Percentiles rank a stretch among this genome's conserved stretches.
Evolutionary conservation across 192 early-diverging fungal species (phyloP).

Genomic region (Coemansia sp.): DNA sequence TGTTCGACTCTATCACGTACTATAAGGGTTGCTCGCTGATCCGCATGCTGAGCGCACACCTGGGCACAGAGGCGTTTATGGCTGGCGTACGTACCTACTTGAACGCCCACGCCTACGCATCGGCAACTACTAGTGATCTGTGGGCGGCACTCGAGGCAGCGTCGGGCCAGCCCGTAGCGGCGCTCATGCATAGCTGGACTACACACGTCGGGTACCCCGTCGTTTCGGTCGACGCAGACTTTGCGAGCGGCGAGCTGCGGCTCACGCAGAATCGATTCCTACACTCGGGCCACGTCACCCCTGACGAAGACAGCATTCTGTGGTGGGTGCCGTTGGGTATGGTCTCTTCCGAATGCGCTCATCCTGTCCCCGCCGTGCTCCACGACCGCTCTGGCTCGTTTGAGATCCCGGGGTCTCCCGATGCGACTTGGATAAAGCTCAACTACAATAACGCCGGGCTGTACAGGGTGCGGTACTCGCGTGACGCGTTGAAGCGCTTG

Average conservation of each 20-base stretch:
- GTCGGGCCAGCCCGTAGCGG: constrained; percentile 64
- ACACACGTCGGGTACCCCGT: constrained; percentile 66
- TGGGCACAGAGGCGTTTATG: constrained; percentile 55
- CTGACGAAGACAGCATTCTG: constrained; percentile 61
- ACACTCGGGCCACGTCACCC: constrained; percentile 56
- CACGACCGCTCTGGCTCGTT: constrained; percentile 40
- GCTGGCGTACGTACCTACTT: constrained; percentile 62
- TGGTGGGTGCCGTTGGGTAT: constrained; percentile 70
- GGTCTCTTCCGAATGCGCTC: constrained; percentile 4
- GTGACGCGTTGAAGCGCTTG: constrained; percentile 54
- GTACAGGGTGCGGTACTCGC: constrained; percentile 82
- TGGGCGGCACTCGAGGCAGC: constrained; percentile 68
- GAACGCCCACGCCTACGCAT: constrained; percentile 65
- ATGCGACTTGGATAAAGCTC: constrained; percentile 73
- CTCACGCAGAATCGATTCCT: constrained; percentile 71
- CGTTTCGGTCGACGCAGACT: constrained; percentile 58
- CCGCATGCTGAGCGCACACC: constrained; percentile 72
- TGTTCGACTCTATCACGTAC: constrained; percentile 87
- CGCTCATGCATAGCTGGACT: constrained; percentile 79
- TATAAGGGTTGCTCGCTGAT: constrained; percentile 80
- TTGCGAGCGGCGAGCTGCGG: constrained; percentile 45
- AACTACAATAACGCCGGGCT: constrained; percentile 80
- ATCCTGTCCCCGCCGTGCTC: constrained; percentile 17
- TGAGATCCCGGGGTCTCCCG: constrained; percentile 15
- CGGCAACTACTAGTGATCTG: constrained; percentile 74